Evolutionary conservation across 2,329 filamentous ascomycete species (phyloP).

Genomic region (Aspergillus fijiensis): DNA sequence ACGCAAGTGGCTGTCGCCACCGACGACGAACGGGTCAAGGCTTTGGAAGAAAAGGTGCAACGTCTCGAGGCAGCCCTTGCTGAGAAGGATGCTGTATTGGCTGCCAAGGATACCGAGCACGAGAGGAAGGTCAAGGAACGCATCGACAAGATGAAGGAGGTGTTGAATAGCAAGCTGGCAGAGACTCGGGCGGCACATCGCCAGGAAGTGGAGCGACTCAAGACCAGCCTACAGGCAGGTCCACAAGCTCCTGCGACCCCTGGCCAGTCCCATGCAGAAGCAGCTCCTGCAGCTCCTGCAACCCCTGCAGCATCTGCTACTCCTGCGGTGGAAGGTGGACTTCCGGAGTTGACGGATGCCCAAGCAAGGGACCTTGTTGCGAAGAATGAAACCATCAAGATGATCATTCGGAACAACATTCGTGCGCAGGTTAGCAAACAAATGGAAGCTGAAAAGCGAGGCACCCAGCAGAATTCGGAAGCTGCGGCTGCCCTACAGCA

Average conservation of each 20-base stretch:
- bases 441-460: constrained; percentile 43
- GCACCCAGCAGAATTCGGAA: constrained; percentile 35
- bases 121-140: constrained; percentile 51
- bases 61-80: constrained; percentile 53
- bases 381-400: constrained; percentile 51
- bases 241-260: constrained; percentile 25
- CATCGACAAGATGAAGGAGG: constrained; percentile 62
- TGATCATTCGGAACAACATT: constrained; percentile 59
- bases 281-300: constrained; percentile 30
- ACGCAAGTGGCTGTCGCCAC: constrained; percentile 24
- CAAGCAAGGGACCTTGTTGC: constrained; percentile 53
- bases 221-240: constrained; percentile 40
- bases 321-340: constrained; percentile 34
- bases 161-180: constrained; percentile 66
- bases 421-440: constrained; percentile 47
- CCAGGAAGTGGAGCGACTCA: constrained; percentile 51
- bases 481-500: constrained; percentile 40
- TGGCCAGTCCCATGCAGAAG: constrained; percentile 19
- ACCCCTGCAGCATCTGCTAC: constrained; percentile 24
- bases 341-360: constrained; percentile 47
- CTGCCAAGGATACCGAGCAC: constrained; percentile 51
- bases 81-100: constrained; percentile 47
- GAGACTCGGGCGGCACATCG: constrained; percentile 54
- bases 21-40: constrained; percentile 59
- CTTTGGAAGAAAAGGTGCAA: constrained; percentile 61